Conservation (phyloP, 768 basidiomycete genomes). For the Mycena chlorophos region DNA sequence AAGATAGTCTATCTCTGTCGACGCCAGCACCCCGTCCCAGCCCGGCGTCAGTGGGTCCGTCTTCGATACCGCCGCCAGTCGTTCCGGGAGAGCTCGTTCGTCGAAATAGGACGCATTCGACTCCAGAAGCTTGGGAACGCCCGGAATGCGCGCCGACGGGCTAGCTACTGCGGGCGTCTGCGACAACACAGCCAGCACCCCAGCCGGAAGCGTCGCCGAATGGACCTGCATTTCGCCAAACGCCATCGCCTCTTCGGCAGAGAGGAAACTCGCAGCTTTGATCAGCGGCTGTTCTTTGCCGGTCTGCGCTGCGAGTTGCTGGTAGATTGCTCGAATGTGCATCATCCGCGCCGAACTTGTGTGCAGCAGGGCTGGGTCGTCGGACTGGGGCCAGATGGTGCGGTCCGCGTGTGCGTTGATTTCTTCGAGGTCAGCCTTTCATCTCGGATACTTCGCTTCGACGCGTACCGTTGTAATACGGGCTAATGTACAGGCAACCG, state of each 20-base stretch:
- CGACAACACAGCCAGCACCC: constrained; percentile 12
- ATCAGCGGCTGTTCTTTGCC: constrained; percentile 36
- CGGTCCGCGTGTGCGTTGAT: constrained; percentile 37
- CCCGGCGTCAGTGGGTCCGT: constrained; percentile 10
- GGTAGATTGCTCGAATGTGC: constrained; percentile 25
- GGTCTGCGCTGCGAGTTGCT: constrained; percentile 34
- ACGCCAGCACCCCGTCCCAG: constrained; percentile 13
- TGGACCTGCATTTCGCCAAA: constrained; percentile 23
- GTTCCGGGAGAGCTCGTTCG: constrained; percentile 9
- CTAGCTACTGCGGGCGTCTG: constrained; percentile 13
- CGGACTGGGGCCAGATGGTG: constrained; percentile 32
- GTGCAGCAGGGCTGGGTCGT: constrained; percentile 34
- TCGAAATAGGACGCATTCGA: constrained; percentile 2
- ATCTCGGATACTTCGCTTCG: background rate
- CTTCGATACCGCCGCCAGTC: constrained; percentile 6
- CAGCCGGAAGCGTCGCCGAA: constrained; percentile 11
- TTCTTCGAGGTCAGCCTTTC: constrained; percentile 22
- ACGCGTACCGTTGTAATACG: constrained; percentile 46
- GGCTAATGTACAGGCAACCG: constrained; percentile 44
- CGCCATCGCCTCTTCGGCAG: constrained; percentile 15
- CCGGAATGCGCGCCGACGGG: constrained; percentile 9
- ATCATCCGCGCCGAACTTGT: constrained; percentile 34
- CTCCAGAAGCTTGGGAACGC: constrained; percentile 14
- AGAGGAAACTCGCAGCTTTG: constrained; percentile 21
- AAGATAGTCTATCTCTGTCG: constrained; percentile 29